Base-by-base conservation (phyloP, 2,329 filamentous ascomycete genomes). In the Aureobasidium melanogenum region DNA sequence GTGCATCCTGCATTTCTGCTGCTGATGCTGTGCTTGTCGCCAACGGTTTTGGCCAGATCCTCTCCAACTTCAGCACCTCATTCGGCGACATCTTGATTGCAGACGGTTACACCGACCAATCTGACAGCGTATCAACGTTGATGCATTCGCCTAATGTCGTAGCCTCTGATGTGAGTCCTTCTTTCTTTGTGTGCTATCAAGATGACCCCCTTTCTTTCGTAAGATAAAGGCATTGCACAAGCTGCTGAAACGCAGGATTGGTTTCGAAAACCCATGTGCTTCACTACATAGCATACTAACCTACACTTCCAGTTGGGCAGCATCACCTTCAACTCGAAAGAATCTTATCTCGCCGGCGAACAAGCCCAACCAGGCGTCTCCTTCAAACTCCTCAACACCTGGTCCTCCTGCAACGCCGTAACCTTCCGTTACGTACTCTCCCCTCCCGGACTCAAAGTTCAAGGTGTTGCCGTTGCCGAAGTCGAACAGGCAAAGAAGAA, bases 121-220 rank as follows among this genome's bases (percentile, higher is more conserved):
- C 67, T 55, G 69, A 70, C 59, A 67, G 66, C 61, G 70, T 71
- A 62, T 70, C 70, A 63, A 68, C 69, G 7, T 56, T 72, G 19
- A 72, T 72, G 46, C 44, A 60, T 10, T 50, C 44, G 2, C 56
- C 56, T 12, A 44, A 51, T n/a, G 17, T 60, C 8, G 1, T 43
- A 5, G 44, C 44, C 19, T 36, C 34, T n/a, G 39, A 51, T n/a
- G 39, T 41, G 24, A 36, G 56, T 59, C 15, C 1, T 15, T 3
- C 2, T 14, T 14, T 36, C 5, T 14, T 1, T 15, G 12, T 15
- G 3, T 36, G 32, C 14, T n/a, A n/a, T 36, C 2, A 36, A 36
- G 32, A 36, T 36, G 3, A 36, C 3, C 5, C 12, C 32, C 14
- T 36, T 15, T 4, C 14, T 14, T 15, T 36, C 5, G 2, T 3